Evolutionary conservation across 768 basidiomycete species (phyloP).

Genomic region (Collybia nuda): DNA sequence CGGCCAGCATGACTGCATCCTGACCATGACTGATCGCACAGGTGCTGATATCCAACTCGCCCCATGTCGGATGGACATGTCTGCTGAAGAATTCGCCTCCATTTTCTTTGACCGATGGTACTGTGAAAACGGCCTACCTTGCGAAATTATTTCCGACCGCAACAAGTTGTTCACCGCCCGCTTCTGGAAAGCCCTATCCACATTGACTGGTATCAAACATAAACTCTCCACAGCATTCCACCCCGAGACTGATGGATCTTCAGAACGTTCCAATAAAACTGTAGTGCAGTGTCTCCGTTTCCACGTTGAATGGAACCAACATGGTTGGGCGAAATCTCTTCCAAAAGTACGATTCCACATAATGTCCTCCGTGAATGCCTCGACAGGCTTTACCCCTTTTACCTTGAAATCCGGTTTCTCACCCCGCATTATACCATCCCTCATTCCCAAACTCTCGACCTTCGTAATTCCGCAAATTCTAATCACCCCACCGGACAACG

Average conservation of each 20-base stretch:
- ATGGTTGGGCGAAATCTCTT: slow-evolving; percentile 24
- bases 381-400: slow-evolving; percentile 17
- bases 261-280: slow-evolving; percentile 17
- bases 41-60: slow-evolving; percentile 20
- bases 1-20: not conserved
- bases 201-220: too few species aligned
- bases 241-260: slow-evolving; percentile 32
- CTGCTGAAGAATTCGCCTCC: slow-evolving; percentile 16
- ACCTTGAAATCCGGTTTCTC: slow-evolving; percentile 9
- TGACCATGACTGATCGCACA: slow-evolving; percentile 8
- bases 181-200: slow-evolving; percentile 26
- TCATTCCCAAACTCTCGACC: slow-evolving; percentile 1
- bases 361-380: slow-evolving; percentile 14
- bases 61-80: slow-evolving; percentile 1
- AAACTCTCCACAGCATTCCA: slow-evolving; percentile 32
- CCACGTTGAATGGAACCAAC: slow-evolving; percentile 25
- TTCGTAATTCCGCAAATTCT: too few species aligned
- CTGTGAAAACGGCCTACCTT: slow-evolving; percentile 30
- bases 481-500: too few species aligned
- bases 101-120: slow-evolving; percentile 19
- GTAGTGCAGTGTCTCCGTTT: not conserved
- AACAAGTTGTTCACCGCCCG: slow-evolving; percentile 26
- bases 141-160: slow-evolving; percentile 4
- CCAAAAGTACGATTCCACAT: slow-evolving; percentile 23
- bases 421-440: slow-evolving; percentile 20